These are phyloP conservation scores for Blastobotrys illinoisensis DNA, from an alignment of 1,139 yeast genomes.

Conservation along the genomic window DNA sequence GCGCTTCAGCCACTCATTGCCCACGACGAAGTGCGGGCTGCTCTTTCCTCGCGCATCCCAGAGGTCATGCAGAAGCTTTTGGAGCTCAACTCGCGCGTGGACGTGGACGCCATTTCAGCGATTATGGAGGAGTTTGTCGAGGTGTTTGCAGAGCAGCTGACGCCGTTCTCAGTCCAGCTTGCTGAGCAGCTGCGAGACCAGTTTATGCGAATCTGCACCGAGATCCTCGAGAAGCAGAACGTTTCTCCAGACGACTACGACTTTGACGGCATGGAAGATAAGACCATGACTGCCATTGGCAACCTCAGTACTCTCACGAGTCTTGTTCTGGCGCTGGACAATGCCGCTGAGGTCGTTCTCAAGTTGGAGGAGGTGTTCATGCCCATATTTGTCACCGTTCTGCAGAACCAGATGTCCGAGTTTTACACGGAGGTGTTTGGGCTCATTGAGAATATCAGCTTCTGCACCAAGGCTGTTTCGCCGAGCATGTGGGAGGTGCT, in stretches of 20 bases:
- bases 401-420: constrained; percentile 63
- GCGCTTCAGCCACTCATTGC: constrained; percentile 77
- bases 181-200: constrained; percentile 78
- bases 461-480: constrained; percentile 63
- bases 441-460: constrained; percentile 79
- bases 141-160: constrained; percentile 76
- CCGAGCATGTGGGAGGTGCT: constrained; percentile 75
- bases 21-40: constrained; percentile 60
- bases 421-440: constrained; percentile 80
- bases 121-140: constrained; percentile 97
- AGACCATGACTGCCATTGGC: constrained; percentile 84
- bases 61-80: constrained; percentile 79
- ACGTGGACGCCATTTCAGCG: constrained; percentile 78
- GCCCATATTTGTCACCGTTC: constrained; percentile 67
- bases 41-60: constrained; percentile 62
- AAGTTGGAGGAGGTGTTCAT: constrained; percentile 66
- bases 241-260: constrained; percentile 26
- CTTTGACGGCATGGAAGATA: constrained; percentile 52
- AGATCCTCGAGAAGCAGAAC: constrained; percentile 47
- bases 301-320: constrained; percentile 82
- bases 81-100: constrained; percentile 72
- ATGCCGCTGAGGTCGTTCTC: constrained; percentile 60
- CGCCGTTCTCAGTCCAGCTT: constrained; percentile 88
- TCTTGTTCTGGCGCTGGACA: constrained; percentile 80
- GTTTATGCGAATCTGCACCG: constrained; percentile 66